These are phyloP conservation scores for Talaromyces ruber DNA, from an alignment of 495 filamentous ascomycete genomes.

Conservation along the genomic window DNA sequence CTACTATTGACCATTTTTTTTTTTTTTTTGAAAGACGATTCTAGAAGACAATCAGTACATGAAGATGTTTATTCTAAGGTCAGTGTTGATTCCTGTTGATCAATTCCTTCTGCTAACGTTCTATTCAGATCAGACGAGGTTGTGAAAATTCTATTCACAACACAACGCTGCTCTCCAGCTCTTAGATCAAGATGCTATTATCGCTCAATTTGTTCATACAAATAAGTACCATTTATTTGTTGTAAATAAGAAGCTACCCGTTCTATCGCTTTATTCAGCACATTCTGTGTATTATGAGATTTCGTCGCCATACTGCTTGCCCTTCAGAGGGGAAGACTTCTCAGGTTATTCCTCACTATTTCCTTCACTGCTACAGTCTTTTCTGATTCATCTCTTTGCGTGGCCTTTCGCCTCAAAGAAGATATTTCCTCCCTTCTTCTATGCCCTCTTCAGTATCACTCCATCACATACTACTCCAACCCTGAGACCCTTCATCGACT, in stretches of 20 bases:
- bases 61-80: neutral
- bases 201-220: neutral
- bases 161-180: neutral
- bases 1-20: neutral
- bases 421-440: neutral
- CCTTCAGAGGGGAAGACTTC: neutral
- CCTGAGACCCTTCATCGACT: neutral
- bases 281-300: neutral
- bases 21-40: neutral
- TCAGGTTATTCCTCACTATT: neutral
- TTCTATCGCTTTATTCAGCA: neutral
- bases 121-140: neutral
- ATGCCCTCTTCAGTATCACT: neutral
- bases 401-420: neutral
- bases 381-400: neutral
- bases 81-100: neutral
- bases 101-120: neutral
- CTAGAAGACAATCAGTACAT: too few species aligned
- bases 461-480: neutral
- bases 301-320: neutral
- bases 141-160: neutral
- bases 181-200: neutral
- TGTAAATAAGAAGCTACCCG: neutral
- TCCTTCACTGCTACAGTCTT: neutral
- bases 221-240: neutral